phyloP scores from a whole-genome alignment of 2,329 filamentous ascomycete genomes.

The Aspergillus ochraceoroseus region DNA sequence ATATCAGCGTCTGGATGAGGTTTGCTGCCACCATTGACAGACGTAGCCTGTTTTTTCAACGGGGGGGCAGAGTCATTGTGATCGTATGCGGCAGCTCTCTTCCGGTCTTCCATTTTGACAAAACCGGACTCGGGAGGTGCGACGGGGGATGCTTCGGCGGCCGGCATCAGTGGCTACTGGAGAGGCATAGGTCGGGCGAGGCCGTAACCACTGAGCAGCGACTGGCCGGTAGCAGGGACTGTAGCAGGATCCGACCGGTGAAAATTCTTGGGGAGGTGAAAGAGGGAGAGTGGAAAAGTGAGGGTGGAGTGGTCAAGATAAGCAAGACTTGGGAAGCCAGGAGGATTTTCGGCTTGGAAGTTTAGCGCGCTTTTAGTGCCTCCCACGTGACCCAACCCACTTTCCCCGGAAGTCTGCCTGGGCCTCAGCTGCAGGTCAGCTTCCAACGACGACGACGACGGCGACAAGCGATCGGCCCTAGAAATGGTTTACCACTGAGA shows the following conservation, averaged over 20 bases:
- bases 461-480: conserved; percentile 10
- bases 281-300: conserved; percentile 22
- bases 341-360: conserved; percentile 42
- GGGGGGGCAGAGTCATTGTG: conserved; percentile 81
- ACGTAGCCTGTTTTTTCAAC: conserved; percentile 78
- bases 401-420: conserved; percentile 27
- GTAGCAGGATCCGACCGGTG: conserved; percentile 25
- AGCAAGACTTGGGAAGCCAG: conserved; percentile 32
- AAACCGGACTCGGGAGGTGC: conserved; percentile 72
- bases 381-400: conserved; percentile 37
- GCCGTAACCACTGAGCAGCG: conserved; percentile 35
- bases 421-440: conserved; percentile 24
- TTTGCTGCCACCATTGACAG: conserved; percentile 66
- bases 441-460: conserved; percentile 6
- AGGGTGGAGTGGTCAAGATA: conserved; percentile 30
- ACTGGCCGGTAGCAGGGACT: conserved; percentile 29
- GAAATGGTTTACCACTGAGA: conserved; percentile 23
- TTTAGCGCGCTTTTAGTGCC: conserved; percentile 32
- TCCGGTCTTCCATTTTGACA: conserved; percentile 98
- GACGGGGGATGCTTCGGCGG: conserved; percentile 68
- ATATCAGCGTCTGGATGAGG: conserved; percentile 63
- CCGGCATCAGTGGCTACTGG: conserved; percentile 71
- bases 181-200: conserved; percentile 36
- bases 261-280: conserved; percentile 13
- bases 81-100: conserved; percentile 79